Conservation (phyloP, 331 rosid genomes). For the Quercus phellos region DNA sequence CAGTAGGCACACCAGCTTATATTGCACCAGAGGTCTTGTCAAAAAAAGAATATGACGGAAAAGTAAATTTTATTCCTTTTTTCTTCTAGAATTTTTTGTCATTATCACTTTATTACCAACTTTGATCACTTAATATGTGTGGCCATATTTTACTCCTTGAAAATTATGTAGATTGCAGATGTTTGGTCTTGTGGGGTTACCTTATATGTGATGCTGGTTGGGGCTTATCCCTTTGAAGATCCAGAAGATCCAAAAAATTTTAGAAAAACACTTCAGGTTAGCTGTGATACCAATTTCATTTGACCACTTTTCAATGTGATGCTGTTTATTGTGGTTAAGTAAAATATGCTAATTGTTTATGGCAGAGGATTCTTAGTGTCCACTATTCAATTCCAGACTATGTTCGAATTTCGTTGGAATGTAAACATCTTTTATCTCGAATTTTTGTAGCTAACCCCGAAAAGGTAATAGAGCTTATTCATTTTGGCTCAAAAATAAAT, state of each 20-base stretch:
- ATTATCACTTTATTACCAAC: conserved; percentile 13
- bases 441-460: conserved; percentile 79
- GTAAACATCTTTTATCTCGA: conserved; percentile 74
- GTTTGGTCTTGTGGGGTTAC: conserved; percentile 99
- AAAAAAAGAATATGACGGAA: conserved; percentile 82
- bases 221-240: conserved; percentile 98
- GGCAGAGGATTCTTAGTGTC: conserved; percentile 88
- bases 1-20: conserved; percentile 98
- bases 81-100: conserved; percentile 3
- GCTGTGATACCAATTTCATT: neutral
- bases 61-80: conserved; percentile 35
- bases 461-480: conserved; percentile 39
- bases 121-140: conserved; percentile 24
- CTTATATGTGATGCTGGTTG: conserved; percentile 94
- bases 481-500: neutral
- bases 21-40: conserved; percentile 95
- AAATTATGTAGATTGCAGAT: conserved; percentile 80
- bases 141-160: conserved; percentile 16
- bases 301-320: neutral
- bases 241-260: conserved; percentile 94
- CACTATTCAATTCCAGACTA: conserved; percentile 83
- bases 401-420: conserved; percentile 61
- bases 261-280: conserved; percentile 88
- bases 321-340: neutral
- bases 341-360: conserved; percentile 7